phyloP scores from a whole-genome alignment of 2,329 filamentous ascomycete genomes.

The Sporothrix mexicana region DNA sequence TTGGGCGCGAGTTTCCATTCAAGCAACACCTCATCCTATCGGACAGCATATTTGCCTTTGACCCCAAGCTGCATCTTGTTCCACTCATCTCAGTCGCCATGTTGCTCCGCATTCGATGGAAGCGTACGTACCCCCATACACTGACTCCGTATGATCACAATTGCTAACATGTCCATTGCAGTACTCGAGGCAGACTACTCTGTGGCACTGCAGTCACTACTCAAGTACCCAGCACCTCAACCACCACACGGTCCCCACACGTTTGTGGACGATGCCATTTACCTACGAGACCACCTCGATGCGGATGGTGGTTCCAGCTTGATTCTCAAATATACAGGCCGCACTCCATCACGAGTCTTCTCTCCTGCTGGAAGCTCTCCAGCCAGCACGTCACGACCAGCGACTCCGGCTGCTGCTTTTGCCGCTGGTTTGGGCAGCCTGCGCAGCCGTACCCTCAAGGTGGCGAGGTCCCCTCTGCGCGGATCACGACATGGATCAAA shows the following conservation, averaged over 20 bases:
- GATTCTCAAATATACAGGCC: constrained; percentile 73
- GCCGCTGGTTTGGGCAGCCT: constrained; percentile 44
- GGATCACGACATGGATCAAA: not conserved
- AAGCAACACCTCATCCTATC: constrained; percentile 82
- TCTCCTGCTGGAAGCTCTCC: constrained; percentile 20
- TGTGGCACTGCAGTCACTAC: constrained; percentile 76
- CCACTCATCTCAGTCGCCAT: constrained; percentile 94
- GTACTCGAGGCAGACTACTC: constrained; percentile 90
- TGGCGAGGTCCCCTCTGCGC: constrained; percentile 52
- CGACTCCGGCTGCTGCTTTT: constrained; percentile 32
- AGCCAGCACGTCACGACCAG: constrained; percentile 40
- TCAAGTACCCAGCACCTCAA: constrained; percentile 78
- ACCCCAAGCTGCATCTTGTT: constrained; percentile 78
- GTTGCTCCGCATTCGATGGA: constrained; percentile 90
- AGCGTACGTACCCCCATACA: constrained; percentile 61
- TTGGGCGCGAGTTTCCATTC: constrained; percentile 91
- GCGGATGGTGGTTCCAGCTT: constrained; percentile 66
- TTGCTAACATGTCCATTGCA: constrained; percentile 44
- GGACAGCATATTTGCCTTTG: constrained; percentile 89
- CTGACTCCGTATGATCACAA: too few species aligned
- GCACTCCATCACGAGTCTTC: constrained; percentile 39
- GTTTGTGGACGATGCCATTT: constrained; percentile 85
- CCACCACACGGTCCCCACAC: constrained; percentile 71
- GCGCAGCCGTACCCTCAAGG: constrained; percentile 49
- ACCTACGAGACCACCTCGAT: constrained; percentile 69